phyloP scores from a whole-genome alignment of 768 basidiomycete species.

The Favolaschia claudopus region DNA sequence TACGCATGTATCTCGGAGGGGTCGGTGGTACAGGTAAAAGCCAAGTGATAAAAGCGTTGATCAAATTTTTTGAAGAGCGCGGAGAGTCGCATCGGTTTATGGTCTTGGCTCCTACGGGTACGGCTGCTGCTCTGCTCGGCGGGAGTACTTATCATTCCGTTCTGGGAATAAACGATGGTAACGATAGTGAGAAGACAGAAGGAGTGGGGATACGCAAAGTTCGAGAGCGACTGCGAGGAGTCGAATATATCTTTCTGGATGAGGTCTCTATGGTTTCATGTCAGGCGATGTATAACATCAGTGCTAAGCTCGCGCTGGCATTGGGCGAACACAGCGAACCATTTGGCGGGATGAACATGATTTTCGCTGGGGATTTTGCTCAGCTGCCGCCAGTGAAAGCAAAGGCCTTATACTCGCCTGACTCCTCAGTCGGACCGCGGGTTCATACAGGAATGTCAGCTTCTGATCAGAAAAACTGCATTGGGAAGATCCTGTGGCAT shows the following conservation, averaged over 20 bases:
- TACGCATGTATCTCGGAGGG: constrained; percentile 37
- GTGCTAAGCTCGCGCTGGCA: constrained; percentile 18
- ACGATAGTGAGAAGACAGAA: background rate
- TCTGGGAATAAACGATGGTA: constrained; percentile 24
- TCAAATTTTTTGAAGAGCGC: constrained; percentile 18
- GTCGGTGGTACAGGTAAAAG: constrained; percentile 37
- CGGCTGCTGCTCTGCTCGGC: constrained; percentile 30
- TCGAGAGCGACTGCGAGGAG: constrained; percentile 20
- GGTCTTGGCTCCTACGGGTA: constrained; percentile 32
- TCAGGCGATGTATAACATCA: constrained; percentile 33
- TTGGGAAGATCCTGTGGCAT: constrained; percentile 44
- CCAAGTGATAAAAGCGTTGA: constrained; percentile 26
- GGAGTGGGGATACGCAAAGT: background rate
- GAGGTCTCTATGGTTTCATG: constrained; percentile 43
- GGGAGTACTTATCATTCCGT: constrained; percentile 35
- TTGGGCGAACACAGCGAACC: constrained; percentile 1
- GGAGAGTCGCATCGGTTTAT: constrained; percentile 18
- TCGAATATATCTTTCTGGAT: constrained; percentile 42
- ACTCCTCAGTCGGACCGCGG: constrained; percentile 7
- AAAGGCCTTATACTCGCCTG: background rate
- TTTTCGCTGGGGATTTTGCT: constrained; percentile 46
- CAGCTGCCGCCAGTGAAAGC: constrained; percentile 38
- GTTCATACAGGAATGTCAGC: constrained; percentile 19
- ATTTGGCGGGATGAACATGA: constrained; percentile 40
- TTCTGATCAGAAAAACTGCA: constrained; percentile 27